Percentiles rank a stretch among this genome's conserved stretches.
Conservation (phyloP, 352 stramenopile genomes). For the Globisporangium rhizosaccharum region DNA sequence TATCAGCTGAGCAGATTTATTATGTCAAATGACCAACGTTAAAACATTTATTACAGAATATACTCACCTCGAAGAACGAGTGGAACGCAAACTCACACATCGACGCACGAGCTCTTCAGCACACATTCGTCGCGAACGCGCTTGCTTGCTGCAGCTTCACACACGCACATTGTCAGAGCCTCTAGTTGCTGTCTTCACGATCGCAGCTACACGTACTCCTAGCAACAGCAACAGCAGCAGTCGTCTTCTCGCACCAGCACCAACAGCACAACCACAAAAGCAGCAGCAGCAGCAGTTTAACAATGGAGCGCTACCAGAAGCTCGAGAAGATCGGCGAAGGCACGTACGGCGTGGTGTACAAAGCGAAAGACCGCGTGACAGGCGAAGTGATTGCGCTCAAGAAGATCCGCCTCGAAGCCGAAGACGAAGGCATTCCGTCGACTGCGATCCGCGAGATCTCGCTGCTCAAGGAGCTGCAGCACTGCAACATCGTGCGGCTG, state of each 20-base stretch:
- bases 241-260: background rate
- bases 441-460: constrained; percentile 99
- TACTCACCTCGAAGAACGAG: constrained; percentile 4
- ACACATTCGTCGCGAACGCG: too few relatives aligned
- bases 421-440: constrained; percentile 97
- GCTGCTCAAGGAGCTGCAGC: constrained; percentile 96
- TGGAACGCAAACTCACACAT: constrained; percentile 9
- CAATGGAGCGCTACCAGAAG: constrained; percentile 92
- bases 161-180: too few relatives aligned
- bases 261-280: too few relatives aligned
- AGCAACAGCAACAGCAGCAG: background rate
- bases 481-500: constrained; percentile 97
- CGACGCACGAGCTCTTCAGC: background rate
- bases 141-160: too few relatives aligned
- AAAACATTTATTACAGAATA: too few relatives aligned
- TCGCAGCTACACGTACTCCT: too few relatives aligned
- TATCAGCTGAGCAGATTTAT: too few relatives aligned
- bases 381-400: constrained; percentile 99
- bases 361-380: constrained; percentile 94
- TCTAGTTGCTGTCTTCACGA: too few relatives aligned
- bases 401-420: constrained; percentile 99
- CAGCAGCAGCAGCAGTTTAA: constrained; percentile 1
- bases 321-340: constrained; percentile 97
- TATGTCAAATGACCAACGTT: too few relatives aligned
- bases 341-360: constrained; percentile 99